Percentiles rank a stretch among this genome's conserved stretches.
Evolutionary conservation across 208 protist genomes (phyloP).

Genomic region (Crithidia thermophila): DNA sequence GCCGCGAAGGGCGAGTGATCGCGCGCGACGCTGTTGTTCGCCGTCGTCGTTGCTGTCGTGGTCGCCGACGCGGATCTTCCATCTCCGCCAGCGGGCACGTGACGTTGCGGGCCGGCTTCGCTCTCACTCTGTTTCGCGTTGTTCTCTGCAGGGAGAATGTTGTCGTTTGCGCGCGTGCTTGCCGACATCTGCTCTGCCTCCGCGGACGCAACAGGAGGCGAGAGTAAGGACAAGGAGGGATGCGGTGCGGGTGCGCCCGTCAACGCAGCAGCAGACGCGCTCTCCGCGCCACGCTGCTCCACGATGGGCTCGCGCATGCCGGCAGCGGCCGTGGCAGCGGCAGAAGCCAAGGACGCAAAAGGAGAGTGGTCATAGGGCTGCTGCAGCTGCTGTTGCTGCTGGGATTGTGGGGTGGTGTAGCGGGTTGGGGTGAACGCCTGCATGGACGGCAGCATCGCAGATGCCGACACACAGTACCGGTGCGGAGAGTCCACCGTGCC

Average conservation of each 20-base stretch:
- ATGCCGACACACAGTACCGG: conserved; percentile 25
- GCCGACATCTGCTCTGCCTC: no score
- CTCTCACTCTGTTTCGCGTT: no score
- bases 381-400: neutral
- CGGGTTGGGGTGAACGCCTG: conserved; percentile 3
- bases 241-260: no score
- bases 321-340: neutral
- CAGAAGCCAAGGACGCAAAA: neutral
- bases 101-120: no score
- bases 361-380: conserved; percentile 1
- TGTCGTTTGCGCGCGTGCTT: no score
- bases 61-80: neutral
- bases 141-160: no score
- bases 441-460: conserved; percentile 20
- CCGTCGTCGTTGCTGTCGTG: neutral
- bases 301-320: neutral
- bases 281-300: neutral
- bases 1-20: conserved; percentile 1
- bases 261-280: no score
- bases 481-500: conserved; percentile 25
- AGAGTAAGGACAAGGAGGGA: no score
- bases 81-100: no score
- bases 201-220: no score
- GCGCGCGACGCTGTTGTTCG: neutral
- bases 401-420: neutral